Conservation (phyloP, 2,329 filamentous ascomycete genomes). For the Setomelanomma holmii region DNA sequence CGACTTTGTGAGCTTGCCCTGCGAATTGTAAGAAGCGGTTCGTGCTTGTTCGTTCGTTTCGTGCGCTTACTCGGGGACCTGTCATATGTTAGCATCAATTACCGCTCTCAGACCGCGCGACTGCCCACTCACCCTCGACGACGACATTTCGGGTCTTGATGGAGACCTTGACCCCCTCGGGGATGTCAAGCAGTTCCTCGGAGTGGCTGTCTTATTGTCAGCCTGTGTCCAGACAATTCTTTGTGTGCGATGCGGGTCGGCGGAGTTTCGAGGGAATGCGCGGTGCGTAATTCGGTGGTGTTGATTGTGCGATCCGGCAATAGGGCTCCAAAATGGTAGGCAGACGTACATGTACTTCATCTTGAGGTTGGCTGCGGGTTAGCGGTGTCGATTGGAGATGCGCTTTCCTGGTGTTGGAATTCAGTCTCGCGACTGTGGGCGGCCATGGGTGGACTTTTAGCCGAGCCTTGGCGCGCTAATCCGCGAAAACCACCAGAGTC, state of each 20-base stretch:
- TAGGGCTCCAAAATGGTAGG: slow-evolving; percentile 13
- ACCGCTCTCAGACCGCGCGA: slow-evolving; percentile 7
- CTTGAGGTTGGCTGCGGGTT: slow-evolving; percentile 63
- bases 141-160: slow-evolving; percentile 98
- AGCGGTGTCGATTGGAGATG: slow-evolving; percentile 39
- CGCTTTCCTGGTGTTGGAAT: slow-evolving; percentile 14
- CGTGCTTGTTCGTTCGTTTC: slow-evolving; percentile 6
- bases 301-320: slow-evolving; percentile 21
- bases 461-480: slow-evolving; percentile 5
- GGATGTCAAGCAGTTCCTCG: slow-evolving; percentile 92
- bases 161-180: slow-evolving; percentile 94
- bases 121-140: slow-evolving; percentile 84
- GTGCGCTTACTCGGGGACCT: slow-evolving; percentile 42
- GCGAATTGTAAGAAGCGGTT: slow-evolving; percentile 33
- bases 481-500: neutral
- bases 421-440: slow-evolving; percentile 20
- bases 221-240: slow-evolving; percentile 25
- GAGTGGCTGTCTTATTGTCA: slow-evolving; percentile 69
- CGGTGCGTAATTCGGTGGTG: slow-evolving; percentile 16
- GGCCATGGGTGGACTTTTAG: slow-evolving; percentile 18
- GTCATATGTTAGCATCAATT: slow-evolving; percentile 22
- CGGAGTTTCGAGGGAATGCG: slow-evolving; percentile 1
- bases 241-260: slow-evolving; percentile 16
- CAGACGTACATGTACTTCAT: slow-evolving; percentile 88
- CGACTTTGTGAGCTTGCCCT: slow-evolving; percentile 95